Evolutionary conservation across 331 rosid species (phyloP), one percentile per base, ranked within the genome.

Genomic region (Acacia pycnantha): DNA sequence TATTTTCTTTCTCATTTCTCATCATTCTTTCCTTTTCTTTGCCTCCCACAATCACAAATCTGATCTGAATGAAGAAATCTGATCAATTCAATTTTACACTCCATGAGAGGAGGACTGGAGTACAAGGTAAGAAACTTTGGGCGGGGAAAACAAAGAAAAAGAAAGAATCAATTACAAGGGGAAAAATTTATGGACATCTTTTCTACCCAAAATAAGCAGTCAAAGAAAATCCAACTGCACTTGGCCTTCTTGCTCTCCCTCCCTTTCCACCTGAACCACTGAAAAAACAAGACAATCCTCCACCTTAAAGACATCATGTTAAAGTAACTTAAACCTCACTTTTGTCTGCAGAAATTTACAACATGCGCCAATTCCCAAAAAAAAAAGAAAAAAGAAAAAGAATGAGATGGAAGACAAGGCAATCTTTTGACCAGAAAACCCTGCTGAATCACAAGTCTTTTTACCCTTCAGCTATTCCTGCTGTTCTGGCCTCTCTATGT

Each of bases 71-170:
- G 59, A 71, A 71, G 76, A 26, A 26, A 47, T 72, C 76, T 26
- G 76, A 47, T 72, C 59, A 26, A 26, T 46, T 72, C 76, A 47
- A 72, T 47, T 72, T 71, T 71, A 71, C 76, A 71, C 53, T 46
- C 59, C 61, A 46, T 46, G 41, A 47, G 76, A 72, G 14, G 40
- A 47, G 14, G 22, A 26, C 41, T 47, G 19, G 41, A 47, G 76
- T 33, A 72, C 76, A 72, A 27, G 47, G 41, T 21, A 51, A 47
- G 59, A 44, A 43, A 22, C 27, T 11, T 31, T 64, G 65, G 2
- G 14, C 6, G 3, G 24, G 2, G 4, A 24, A 43, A n/a, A 54
- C 27, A 2, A n/a, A 21, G 27, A 54, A 43, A 71, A 72, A 59
- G 33, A 59, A 70, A 72, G 33, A 46, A 72, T 46, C 59, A 72